Evolutionary conservation across 2,329 filamentous ascomycete species (phyloP).

Genomic region (Exophiala sideris): DNA sequence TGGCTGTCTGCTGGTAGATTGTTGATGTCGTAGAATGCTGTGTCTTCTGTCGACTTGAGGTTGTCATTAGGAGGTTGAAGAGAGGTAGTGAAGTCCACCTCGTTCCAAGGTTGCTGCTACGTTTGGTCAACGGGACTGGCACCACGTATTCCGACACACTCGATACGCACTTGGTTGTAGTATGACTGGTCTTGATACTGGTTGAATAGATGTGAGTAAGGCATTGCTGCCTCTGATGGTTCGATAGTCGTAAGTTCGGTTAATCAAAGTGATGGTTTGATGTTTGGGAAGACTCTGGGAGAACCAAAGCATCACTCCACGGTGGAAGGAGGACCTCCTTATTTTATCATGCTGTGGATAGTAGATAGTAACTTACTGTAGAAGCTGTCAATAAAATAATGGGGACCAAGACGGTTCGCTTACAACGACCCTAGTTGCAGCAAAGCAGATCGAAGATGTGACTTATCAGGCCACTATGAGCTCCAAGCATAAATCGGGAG

Average conservation of each 20-base stretch:
- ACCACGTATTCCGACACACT: neutral
- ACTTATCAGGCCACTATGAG: neutral
- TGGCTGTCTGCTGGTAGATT: constrained; percentile 5
- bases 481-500: neutral
- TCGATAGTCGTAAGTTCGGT: constrained; percentile 16
- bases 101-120: constrained; percentile 18
- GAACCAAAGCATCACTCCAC: constrained; percentile 12
- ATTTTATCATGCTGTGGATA: neutral
- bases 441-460: neutral
- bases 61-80: constrained; percentile 5
- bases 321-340: constrained; percentile 1
- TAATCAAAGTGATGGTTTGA: constrained; percentile 8
- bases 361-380: neutral
- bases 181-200: constrained; percentile 14
- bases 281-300: constrained; percentile 10
- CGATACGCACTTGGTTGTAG: constrained; percentile 15
- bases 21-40: constrained; percentile 10
- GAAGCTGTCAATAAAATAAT: constrained; percentile 6
- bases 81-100: constrained; percentile 17
- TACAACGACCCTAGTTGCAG: neutral
- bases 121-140: constrained; percentile 7
- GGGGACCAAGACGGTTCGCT: neutral
- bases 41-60: constrained; percentile 10
- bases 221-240: constrained; percentile 9
- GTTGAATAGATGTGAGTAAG: constrained; percentile 17